phyloP scores from a whole-genome alignment of 768 basidiomycete species.

The Podaxis sp. region DNA sequence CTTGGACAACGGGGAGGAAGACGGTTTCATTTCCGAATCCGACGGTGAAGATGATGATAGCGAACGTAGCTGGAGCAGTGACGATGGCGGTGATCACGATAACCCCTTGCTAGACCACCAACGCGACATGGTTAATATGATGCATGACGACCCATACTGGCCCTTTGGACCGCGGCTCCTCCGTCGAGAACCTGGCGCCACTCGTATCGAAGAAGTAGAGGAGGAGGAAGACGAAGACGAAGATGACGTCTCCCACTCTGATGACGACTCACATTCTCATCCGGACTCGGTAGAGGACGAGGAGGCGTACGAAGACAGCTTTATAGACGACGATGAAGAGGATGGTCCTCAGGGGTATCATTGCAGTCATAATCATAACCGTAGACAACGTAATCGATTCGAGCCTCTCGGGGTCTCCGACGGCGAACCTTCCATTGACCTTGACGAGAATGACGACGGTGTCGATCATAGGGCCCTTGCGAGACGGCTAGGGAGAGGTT shows the following conservation, averaged over 20 bases:
- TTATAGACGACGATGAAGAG: constrained; percentile 10
- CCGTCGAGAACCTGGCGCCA: not conserved
- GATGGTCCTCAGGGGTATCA: not conserved
- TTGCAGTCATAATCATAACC: constrained; percentile 38
- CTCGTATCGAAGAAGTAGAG: constrained; percentile 11
- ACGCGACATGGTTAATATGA: not conserved
- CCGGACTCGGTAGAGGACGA: constrained; percentile 3
- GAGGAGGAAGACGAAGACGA: constrained; percentile 15
- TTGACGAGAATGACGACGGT: constrained; percentile 40
- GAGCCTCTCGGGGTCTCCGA: constrained; percentile 25
- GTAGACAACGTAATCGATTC: not conserved
- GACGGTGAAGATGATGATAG: not conserved
- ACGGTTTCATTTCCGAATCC: not conserved
- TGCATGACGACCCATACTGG: not conserved
- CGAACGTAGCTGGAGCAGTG: constrained; percentile 1
- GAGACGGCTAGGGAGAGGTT: constrained; percentile 16
- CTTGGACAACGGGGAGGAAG: not conserved
- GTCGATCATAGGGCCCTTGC: constrained; percentile 33
- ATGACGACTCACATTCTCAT: constrained; percentile 17
- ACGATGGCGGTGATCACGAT: not conserved
- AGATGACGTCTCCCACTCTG: constrained; percentile 9
- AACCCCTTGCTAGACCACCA: not conserved
- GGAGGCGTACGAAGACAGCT: constrained; percentile 5
- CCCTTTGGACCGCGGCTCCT: not conserved
- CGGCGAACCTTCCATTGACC: constrained; percentile 24